These are phyloP conservation scores for Sphenostylis stenocarpa DNA, from an alignment of 306 rosid genomes.

Conservation along the genomic window DNA sequence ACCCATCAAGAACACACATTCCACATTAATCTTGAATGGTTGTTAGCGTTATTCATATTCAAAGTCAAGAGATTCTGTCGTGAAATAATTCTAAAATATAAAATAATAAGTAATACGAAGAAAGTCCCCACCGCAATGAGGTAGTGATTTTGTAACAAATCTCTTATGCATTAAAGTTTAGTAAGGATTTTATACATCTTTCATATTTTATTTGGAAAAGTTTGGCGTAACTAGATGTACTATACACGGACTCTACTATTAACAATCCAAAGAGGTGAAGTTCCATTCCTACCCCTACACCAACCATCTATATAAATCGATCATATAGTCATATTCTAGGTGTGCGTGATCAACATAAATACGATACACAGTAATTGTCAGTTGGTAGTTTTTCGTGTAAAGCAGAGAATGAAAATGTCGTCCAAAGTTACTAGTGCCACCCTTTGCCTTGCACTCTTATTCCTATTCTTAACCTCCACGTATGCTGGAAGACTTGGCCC, in stretches of 20 bases:
- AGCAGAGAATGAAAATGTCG: slow-evolving; percentile 40
- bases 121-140: neutral
- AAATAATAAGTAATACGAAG: neutral
- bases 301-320: slow-evolving; percentile 41
- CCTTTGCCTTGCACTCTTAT: slow-evolving; percentile 40
- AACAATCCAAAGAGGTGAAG: slow-evolving; percentile 21
- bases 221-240: neutral
- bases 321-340: neutral
- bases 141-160: neutral
- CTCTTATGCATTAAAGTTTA: neutral
- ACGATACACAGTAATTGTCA: neutral
- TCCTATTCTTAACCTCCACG: slow-evolving; percentile 37
- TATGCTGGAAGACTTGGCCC: slow-evolving; percentile 35
- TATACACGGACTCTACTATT: neutral
- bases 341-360: neutral
- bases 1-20: no score
- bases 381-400: slow-evolving; percentile 18
- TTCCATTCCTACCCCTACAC: slow-evolving; percentile 41
- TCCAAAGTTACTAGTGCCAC: slow-evolving; percentile 40
- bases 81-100: neutral
- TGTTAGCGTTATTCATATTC: neutral
- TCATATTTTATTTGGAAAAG: slow-evolving; percentile 8
- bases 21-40: no score
- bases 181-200: neutral
- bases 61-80: neutral